Conservation (phyloP, 805 yeast species). For the Yamadazyma ubonensis region DNA sequence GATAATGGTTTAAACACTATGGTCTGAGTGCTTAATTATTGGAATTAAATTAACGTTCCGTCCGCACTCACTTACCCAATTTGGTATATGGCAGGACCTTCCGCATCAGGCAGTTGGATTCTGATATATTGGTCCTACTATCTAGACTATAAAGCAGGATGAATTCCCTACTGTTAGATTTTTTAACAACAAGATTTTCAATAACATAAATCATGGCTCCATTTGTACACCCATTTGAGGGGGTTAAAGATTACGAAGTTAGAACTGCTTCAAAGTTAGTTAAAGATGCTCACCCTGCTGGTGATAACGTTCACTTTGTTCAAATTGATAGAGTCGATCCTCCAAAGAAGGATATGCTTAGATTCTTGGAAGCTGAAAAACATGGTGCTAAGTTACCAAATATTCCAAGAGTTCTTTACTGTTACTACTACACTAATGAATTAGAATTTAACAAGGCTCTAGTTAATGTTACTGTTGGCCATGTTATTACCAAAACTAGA, state of each 20-base stretch:
- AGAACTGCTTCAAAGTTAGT: conserved; percentile 56
- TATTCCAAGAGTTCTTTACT: conserved; percentile 69
- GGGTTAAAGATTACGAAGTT: conserved; percentile 58
- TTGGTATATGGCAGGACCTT: too few species aligned
- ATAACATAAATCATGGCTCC: conserved; percentile 12
- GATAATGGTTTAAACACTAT: too few species aligned
- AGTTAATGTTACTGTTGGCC: conserved; percentile 62
- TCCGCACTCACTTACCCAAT: too few species aligned
- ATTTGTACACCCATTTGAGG: conserved; percentile 54
- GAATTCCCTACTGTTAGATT: background rate
- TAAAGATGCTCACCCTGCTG: conserved; percentile 55
- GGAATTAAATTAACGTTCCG: too few species aligned
- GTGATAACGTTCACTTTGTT: conserved; percentile 57
- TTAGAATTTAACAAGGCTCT: conserved; percentile 65
- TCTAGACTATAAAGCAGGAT: background rate
- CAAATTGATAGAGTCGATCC: conserved; percentile 74
- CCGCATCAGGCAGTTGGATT: too few species aligned
- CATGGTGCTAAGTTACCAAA: conserved; percentile 45
- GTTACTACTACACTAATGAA: conserved; percentile 61
- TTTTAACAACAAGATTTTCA: background rate
- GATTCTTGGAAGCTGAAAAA: conserved; percentile 66
- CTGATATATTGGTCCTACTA: too few species aligned
- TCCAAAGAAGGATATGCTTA: conserved; percentile 69
- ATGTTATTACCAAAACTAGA: conserved; percentile 54
- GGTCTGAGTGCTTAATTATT: too few species aligned